Base-by-base conservation (phyloP, 495 filamentous ascomycete genomes). In the Neurospora sp. region DNA sequence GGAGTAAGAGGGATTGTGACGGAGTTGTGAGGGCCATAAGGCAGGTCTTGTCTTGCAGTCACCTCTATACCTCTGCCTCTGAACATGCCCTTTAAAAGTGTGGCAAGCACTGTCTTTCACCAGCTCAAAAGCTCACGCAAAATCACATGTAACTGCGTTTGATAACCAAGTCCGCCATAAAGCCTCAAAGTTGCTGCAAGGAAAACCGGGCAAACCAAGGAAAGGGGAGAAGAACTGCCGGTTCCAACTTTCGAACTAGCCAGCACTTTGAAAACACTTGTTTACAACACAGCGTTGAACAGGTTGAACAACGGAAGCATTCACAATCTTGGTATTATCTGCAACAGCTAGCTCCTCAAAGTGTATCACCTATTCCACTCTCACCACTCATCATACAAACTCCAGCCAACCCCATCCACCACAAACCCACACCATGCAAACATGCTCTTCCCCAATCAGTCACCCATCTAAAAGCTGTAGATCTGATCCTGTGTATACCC, bases 401-500 rank as follows among this genome's bases (percentile, higher is more conserved):
- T 59, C 48, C 23, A 20, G 5, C 20, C 46, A 54, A 59, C 35
- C 35, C 54, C 27, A 35, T 35, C 12, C 20, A 27, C 0, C 6
- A 35, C 27, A 9, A 62, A 9, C 3, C 1, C 54, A 35, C 11
- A 62, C 41, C 70, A 48, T 12, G 3, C 41, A 59, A 71, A 62
- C 54, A 3, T 18, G 54, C 6, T 35, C 23, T 9, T 23, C 27
- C 6, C 0, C 27, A 35, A 1, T 20, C 12, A 20, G 3, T 31
- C 1, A 31, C n/a, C 6, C 14, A 38, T 27, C 73, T 75, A 90
- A 78, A 90, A 91, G 66, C 79, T 84, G 73, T 87, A 78, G 62
- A 90, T 82, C 76, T 90, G 87, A 70, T 84, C 84, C 75, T 86
- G 87, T 14, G 70, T 76, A 75, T 85, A 89, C 20, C 88, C 88